Evolutionary conservation across 2,329 filamentous ascomycete genomes (phyloP).

Genomic region (Fusarium sp.): DNA sequence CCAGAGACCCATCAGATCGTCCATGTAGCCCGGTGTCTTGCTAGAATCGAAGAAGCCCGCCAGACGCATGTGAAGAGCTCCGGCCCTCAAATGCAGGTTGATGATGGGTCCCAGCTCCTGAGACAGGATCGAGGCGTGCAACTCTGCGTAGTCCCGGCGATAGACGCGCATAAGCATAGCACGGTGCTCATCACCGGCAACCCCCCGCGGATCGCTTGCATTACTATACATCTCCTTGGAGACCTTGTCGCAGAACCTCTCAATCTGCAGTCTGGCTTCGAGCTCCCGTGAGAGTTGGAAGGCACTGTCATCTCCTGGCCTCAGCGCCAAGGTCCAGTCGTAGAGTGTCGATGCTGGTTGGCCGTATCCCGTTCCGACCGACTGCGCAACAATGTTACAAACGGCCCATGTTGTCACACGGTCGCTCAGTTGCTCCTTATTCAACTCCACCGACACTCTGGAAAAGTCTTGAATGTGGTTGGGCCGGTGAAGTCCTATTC

Average conservation of each 20-base stretch:
- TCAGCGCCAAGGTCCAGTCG: constrained; percentile 77
- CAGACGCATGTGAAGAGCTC: constrained; percentile 79
- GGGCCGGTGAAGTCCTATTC: constrained; percentile 83
- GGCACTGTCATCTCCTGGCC: constrained; percentile 69
- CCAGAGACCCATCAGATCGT: constrained; percentile 82
- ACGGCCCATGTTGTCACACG: constrained; percentile 85
- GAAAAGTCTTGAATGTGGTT: constrained; percentile 88
- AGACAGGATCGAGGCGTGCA: constrained; percentile 71
- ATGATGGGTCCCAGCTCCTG: constrained; percentile 69
- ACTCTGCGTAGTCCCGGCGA: constrained; percentile 72
- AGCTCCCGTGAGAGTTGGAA: constrained; percentile 72
- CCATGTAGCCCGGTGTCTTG: constrained; percentile 76
- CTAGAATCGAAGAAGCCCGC: constrained; percentile 86
- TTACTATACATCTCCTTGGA: constrained; percentile 85
- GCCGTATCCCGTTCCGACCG: constrained; percentile 84
- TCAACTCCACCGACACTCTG: constrained; percentile 77
- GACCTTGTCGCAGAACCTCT: constrained; percentile 81
- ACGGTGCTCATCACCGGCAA: constrained; percentile 75
- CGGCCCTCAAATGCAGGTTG: constrained; percentile 77
- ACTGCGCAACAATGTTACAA: constrained; percentile 86
- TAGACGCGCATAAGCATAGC: constrained; percentile 76
- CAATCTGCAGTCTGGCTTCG: constrained; percentile 76
- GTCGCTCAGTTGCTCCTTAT: constrained; percentile 83
- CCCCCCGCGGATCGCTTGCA: constrained; percentile 76
- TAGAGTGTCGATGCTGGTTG: constrained; percentile 83